Evolutionary conservation across 768 basidiomycete genomes (phyloP).

Genomic region (Auriscalpium microsporum): DNA sequence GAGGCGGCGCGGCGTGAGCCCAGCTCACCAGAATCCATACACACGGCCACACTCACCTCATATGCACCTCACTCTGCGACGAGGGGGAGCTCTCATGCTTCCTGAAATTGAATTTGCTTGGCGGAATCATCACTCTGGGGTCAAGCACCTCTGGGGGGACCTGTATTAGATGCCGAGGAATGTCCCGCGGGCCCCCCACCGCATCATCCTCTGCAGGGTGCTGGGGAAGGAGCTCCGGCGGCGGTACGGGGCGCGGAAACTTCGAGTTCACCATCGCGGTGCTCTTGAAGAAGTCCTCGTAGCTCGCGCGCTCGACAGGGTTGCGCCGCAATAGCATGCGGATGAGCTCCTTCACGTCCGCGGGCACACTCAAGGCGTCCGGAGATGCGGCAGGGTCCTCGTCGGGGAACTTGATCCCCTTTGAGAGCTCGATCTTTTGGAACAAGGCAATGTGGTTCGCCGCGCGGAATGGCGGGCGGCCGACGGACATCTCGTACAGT

Average conservation of each 20-base stretch:
- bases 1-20: neutral
- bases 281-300: constrained; percentile 88
- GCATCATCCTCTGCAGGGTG: constrained; percentile 14
- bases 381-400: constrained; percentile 56
- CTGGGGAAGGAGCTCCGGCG: constrained; percentile 22
- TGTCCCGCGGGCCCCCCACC: constrained; percentile 26
- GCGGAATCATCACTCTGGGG: constrained; percentile 73
- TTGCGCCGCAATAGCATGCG: constrained; percentile 74
- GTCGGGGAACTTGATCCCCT: constrained; percentile 90
- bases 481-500: constrained; percentile 90
- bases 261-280: constrained; percentile 69
- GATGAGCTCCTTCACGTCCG: constrained; percentile 84
- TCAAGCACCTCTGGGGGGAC: constrained; percentile 78
- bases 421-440: constrained; percentile 87
- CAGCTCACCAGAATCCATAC: neutral
- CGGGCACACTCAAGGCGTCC: constrained; percentile 54
- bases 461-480: constrained; percentile 90
- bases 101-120: constrained; percentile 69
- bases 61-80: constrained; percentile 1
- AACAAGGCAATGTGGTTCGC: constrained; percentile 93
- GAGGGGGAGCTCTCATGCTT: constrained; percentile 23
- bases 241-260: constrained; percentile 48
- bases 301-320: constrained; percentile 77
- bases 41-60: constrained; percentile 1
- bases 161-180: constrained; percentile 65